Base-by-base conservation (phyloP, 495 filamentous ascomycete species). In the Glutinoglossum americanum region DNA sequence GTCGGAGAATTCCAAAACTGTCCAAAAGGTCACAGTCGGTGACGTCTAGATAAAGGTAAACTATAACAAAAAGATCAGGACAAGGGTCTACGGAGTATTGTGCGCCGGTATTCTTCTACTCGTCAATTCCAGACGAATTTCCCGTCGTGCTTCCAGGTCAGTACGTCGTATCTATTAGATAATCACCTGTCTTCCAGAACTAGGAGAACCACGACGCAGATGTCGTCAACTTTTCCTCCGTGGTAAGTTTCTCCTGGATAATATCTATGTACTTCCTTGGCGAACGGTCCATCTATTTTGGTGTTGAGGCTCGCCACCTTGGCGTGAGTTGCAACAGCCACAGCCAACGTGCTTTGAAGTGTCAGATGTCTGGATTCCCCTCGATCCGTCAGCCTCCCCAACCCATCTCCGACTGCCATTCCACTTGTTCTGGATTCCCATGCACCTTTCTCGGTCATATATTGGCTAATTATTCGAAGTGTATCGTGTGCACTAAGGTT, bases 211-310 rank as follows among this genome's bases (percentile, higher is more conserved):
- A 96, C 69, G 5, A 84, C 82, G 60, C 83, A 87, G 48, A 94
- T 93, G 65, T 96, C 89, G 65, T 96, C 89, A 54, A 89, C 77
- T 64, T 96, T 96, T 1, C 89, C 89, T 26, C 89, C 89, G 49
- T 77, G 79, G 74, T 82, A 94, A 44, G 77, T 74, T 66, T 94
- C 87, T n/a, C 80, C 69, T 0, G 89, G 89, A 63, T 84, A 90
- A 62, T 82, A 79, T 61, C 81, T 84, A 65, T 90, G 85, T 37
- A 94, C 87, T 68, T 94, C 90, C 66, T 83, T 92, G 10, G 92
- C 88, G 67, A 98, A 98, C 30, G 92, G 92, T 0, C 92, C 87
- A 67, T 98, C 86, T 44, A 83, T 68, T 58, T 80, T 84, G 19
- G 72, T 71, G 66, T 94, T 83, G 27, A 81, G 64, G 65, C 89